Base-by-base conservation (phyloP, 164 flowering plant genomes). In the Pachysandra terminalis region DNA sequence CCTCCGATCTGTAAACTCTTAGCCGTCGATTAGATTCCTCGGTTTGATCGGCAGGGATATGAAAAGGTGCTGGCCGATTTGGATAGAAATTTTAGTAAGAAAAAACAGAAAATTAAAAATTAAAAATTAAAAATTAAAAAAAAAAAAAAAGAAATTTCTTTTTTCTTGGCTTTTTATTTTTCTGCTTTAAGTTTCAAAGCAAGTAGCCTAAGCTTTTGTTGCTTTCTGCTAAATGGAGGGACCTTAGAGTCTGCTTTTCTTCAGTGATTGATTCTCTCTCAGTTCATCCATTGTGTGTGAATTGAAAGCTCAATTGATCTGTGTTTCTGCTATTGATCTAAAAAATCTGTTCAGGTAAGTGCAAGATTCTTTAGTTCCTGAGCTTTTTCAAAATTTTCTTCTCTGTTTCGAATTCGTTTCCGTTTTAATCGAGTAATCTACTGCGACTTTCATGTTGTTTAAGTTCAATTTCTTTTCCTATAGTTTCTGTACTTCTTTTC, bases 191-290 rank as follows among this genome's bases (percentile, higher is more conserved):
- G 74, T 66, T 81, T 69, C 78, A 71, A 77, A 66, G 78, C 70
- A 70, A 61, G 63, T 59, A 55, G 68, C 56, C 66, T 21, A 64
- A 60, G 72, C 68, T 81, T 78, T 79, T 73, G 79, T 80, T 79
- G 83, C 75, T 74, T 83, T 81, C 71, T 75, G 77, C 75, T 76
- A 74, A 76, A 85, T 85, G 87, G 89, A 85, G 76, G 87, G 82
- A 8, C 84, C 87, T 73, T 83, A 68, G 77, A 66, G 37, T 71
- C 59, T 61, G 58, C 45, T 37, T 67, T 48, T 53, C 53, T 54
- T 40, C 56, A 17, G 5, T 32, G 2, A 16, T 17, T n/a, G 1
- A 19, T 23, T 57, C 28, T 19, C 8, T 56, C 41, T 40, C 45
- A 15, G 53, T 56, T 40, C 35, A 19, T 45, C 3, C 56, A 1